Base-by-base conservation (phyloP, 176 grass and related monocot genomes). In the Themeda triandra region DNA sequence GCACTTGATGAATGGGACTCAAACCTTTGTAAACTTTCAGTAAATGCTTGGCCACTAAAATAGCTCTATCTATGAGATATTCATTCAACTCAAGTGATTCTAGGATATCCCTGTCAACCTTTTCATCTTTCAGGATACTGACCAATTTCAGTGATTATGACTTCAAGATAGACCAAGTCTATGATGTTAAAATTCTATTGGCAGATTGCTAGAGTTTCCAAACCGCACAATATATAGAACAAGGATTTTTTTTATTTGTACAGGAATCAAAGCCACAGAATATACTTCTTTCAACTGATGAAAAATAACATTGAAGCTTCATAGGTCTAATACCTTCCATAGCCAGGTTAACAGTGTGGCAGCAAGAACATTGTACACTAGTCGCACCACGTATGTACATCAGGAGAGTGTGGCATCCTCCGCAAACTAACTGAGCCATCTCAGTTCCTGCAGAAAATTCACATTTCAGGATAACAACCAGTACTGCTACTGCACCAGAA, bases 341-440 rank as follows among this genome's bases (percentile, higher is more conserved):
- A 29, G 91, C 90, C 68, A 99, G 91, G 74, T 99, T 99, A 29
- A 94, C 92, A 37, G 96, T 99, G 88, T 96, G 93, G 68, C 96
- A 99, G 69, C 96, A 99, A 77, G 96, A 99, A 84, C 93, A 99
- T 62, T 99, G 96, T 23, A 99, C 96, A 77, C 93, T 99, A 4
- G 91, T 94, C 3, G 93, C 97, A 9, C 97, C 93, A 24, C 92
- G 92, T 79, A 96, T 96, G 63, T 94, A 99, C 97, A 99, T 99
- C 42, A 99, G 81, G n/a, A 96, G 93, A 72, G 97, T 99, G 84
- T 99, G 97, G 84, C 97, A 96, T 80, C 97, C 97, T 74, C 97
- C 91, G 32, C 97, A 99, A 78, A 99, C 90, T 81, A 99, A 75
- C 71, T 92, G 97, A 23, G 97, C 93, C 97, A 99, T 99, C 68